Base-by-base conservation (phyloP, 805 yeast genomes). In the Saturnispora hagleri region DNA sequence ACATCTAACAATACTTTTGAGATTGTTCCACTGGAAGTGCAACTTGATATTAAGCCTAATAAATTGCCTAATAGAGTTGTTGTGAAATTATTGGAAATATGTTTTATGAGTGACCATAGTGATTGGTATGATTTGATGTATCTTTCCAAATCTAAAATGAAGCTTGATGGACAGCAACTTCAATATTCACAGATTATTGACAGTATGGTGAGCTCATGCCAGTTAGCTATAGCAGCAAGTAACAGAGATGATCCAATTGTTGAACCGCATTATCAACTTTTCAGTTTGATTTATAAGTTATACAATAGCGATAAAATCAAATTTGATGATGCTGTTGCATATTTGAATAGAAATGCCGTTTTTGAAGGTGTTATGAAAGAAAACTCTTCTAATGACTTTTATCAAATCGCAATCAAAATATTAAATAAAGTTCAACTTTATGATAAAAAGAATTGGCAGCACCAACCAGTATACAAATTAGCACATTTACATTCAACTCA, bases 371-470 rank as follows among this genome's bases (percentile, higher is more conserved):
- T 51, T n/a, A 46, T 54, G 15, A 36, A 40, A 12, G 45, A 48
- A 34, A 13, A 6, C 6, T 17, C 22, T 9, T 5, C 6, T 3
- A 20, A 6, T 3, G 62, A 61, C 1, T 72, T 80, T 55, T 72
- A 66, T 50, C 56, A 62, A 7, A 58, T 69, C 12, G 66, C 84
- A 3, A 67, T 84, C 1, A 62, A 62, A 0, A 65, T 79, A 7
- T 64, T 88, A 41, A 68, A 68, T 40, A 76, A 70, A 52, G 61
- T 88, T 3, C 65, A 75, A 17, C 48, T 69, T 0, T 67, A 77
- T 10, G 98, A 91, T 63, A 89, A 85, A 62, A 86, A 82, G 62
- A 86, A 81, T 50, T 89, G 97, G 97, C 95, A 89, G 50, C 98
- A 93, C 62, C 77, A 86, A 50, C 95, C 97, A 1, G 73, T 79